Conservation (phyloP, 768 basidiomycete species). For the Dioszegia crocea region DNA sequence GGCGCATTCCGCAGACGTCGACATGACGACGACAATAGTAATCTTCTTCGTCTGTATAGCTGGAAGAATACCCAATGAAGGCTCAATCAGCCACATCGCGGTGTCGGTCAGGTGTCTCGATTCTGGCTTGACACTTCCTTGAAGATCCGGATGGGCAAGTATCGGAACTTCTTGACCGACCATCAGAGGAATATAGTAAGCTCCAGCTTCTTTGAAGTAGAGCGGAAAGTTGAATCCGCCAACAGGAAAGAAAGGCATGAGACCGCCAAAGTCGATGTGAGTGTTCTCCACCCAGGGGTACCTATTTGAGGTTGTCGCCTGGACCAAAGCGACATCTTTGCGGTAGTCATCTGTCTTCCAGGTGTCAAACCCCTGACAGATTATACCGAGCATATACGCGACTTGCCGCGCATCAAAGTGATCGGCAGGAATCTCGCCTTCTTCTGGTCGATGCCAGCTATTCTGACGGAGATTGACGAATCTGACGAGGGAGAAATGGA, state of each 20-base stretch:
- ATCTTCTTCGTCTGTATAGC: too few relatives aligned
- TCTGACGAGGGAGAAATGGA: neutral
- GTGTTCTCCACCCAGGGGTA: neutral
- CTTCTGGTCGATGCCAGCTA: neutral
- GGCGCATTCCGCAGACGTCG: too few relatives aligned
- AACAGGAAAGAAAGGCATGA: neutral
- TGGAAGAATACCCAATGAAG: too few relatives aligned
- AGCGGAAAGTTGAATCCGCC: neutral
- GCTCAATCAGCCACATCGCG: too few relatives aligned
- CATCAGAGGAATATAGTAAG: neutral
- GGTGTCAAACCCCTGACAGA: neutral
- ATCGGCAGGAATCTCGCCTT: neutral
- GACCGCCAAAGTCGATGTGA: neutral
- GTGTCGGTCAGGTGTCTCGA: too few relatives aligned
- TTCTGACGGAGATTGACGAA: constrained; percentile 5
- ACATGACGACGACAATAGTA: too few relatives aligned
- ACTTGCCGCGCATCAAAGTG: neutral
- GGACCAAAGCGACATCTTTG: too few relatives aligned
- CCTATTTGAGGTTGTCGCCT: too few relatives aligned
- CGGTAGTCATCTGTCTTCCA: too few relatives aligned
- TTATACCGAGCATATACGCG: neutral
- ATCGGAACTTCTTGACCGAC: too few relatives aligned
- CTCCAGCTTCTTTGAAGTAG: neutral
- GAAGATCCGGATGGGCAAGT: too few relatives aligned
- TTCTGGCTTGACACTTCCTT: too few relatives aligned